Evolutionary conservation across 2,329 filamentous ascomycete species (phyloP).

Genomic region (Lasiodiplodia sp.): DNA sequence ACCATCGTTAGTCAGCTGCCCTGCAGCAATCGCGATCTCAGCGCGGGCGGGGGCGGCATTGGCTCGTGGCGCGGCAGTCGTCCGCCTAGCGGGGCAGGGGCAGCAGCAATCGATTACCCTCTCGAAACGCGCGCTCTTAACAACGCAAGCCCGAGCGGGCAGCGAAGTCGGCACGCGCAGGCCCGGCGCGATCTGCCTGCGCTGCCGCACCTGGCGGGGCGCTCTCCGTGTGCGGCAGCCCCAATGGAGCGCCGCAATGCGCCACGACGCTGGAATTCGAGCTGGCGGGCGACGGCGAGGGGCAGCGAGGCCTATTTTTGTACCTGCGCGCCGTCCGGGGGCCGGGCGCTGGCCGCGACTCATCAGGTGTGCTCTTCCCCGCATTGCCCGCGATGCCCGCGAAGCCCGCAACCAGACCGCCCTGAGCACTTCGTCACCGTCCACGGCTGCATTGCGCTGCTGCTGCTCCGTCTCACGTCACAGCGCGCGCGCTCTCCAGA

Average conservation of each 20-base stretch:
- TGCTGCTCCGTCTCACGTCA: slow-evolving; percentile 30
- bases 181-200: background rate
- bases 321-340: slow-evolving; percentile 22
- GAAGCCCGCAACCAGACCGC: slow-evolving; percentile 14
- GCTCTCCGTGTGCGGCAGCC: background rate
- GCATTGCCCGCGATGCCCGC: slow-evolving; percentile 28
- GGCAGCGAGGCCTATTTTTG: slow-evolving; percentile 26
- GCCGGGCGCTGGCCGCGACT: slow-evolving; percentile 16
- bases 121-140: slow-evolving; percentile 6
- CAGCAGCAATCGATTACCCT: slow-evolving; percentile 23
- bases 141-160: slow-evolving; percentile 2
- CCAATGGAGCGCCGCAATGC: background rate
- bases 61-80: slow-evolving; percentile 9
- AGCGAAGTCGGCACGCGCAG: slow-evolving; percentile 8
- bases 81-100: background rate
- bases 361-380: slow-evolving; percentile 31
- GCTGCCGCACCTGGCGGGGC: background rate
- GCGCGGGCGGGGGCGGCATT: slow-evolving; percentile 4
- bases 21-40: slow-evolving; percentile 21
- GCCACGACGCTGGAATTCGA: background rate
- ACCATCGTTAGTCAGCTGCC: slow-evolving; percentile 15
- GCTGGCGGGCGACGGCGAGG: background rate
- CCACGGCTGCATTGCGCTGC: slow-evolving; percentile 25
- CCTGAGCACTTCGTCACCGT: slow-evolving; percentile 24
- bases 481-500: slow-evolving; percentile 23